Base-by-base conservation (phyloP, 352 stramenopile genomes). In the Pythium chondricola region DNA sequence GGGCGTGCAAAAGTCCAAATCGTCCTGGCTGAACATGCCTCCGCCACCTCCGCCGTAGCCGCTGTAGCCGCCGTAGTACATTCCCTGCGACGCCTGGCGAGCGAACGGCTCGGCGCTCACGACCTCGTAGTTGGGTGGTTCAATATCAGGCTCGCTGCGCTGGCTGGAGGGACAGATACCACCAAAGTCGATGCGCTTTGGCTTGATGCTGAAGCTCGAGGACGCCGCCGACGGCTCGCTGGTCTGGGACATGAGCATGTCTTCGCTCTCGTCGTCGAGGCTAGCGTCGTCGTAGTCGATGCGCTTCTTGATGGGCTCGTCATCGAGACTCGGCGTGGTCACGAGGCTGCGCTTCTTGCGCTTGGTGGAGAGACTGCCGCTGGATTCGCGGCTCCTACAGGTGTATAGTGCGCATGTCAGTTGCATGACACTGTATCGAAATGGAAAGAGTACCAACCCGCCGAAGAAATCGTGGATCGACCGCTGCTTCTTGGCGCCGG, bases 381-480 rank as follows among this genome's bases (percentile, higher is more conserved):
- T 46, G 43, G 16, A 11, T 7, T 22, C 16, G 8, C 36, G 36
- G 36, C 36, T 18, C 6, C n/a, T 16, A 22, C n/a, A n/a, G n/a
- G n/a, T n/a, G n/a, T n/a, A n/a, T n/a, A n/a, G n/a, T n/a, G n/a
- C n/a, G n/a, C n/a, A n/a, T n/a, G n/a, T n/a, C n/a, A n/a, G n/a
- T n/a, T n/a, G n/a, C n/a, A n/a, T n/a, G n/a, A n/a, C n/a, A n/a
- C n/a, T n/a, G n/a, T n/a, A n/a, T n/a, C n/a, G n/a, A n/a, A n/a
- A n/a, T n/a, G n/a, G n/a, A n/a, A n/a, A n/a, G n/a, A n/a, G n/a
- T n/a, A n/a, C n/a, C n/a, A n/a, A 67, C 63, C 85, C 72, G 3
- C 70, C 68, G 54, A 93, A 93, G 51, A 90, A 93, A 47, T 93
- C 82, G 61, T 88, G 77, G 52, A 93, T 86, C 10, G 78, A 90